Conservation (phyloP, 139 green algal species). For the Chlamydomonas schloesseri region DNA sequence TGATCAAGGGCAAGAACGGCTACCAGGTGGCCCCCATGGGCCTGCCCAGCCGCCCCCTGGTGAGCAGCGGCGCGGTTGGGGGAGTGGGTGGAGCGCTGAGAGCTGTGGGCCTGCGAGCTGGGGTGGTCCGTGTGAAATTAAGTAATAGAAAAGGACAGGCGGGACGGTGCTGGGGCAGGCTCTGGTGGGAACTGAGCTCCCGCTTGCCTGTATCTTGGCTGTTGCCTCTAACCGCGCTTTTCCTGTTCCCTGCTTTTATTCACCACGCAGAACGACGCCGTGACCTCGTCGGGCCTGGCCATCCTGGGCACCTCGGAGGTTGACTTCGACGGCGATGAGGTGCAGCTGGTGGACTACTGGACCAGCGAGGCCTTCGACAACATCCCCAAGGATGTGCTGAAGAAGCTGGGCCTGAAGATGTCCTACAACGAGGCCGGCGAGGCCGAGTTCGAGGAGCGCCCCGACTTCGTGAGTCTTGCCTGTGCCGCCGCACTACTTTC, state of each 20-base stretch:
- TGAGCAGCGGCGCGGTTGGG: not conserved
- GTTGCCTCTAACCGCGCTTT: too few species aligned
- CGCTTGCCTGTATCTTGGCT: too few species aligned
- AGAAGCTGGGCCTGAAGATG: constrained; percentile 50
- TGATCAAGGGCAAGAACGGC: constrained; percentile 38
- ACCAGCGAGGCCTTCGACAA: constrained; percentile 32
- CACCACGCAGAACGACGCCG: constrained; percentile 5
- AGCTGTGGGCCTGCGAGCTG: not conserved
- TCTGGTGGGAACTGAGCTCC: too few species aligned
- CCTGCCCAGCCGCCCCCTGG: constrained; percentile 48
- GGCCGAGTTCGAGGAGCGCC: constrained; percentile 44
- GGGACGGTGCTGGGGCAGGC: too few species aligned
- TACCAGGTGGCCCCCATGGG: constrained; percentile 27
- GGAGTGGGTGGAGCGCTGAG: not conserved
- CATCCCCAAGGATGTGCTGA: constrained; percentile 51
- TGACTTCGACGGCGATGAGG: constrained; percentile 62
- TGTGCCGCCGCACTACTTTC: too few species aligned
- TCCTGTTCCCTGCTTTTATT: too few species aligned
- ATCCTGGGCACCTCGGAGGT: constrained; percentile 15
- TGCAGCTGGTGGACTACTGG: constrained; percentile 61
- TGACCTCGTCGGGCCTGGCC: constrained; percentile 30
- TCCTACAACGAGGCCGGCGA: constrained; percentile 47
- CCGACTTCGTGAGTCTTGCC: constrained; percentile 11
- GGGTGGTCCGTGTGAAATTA: not conserved
- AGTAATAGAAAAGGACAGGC: too few species aligned